phyloP scores from a whole-genome alignment of 1,139 yeast genomes.

The Taphrina pruni region DNA sequence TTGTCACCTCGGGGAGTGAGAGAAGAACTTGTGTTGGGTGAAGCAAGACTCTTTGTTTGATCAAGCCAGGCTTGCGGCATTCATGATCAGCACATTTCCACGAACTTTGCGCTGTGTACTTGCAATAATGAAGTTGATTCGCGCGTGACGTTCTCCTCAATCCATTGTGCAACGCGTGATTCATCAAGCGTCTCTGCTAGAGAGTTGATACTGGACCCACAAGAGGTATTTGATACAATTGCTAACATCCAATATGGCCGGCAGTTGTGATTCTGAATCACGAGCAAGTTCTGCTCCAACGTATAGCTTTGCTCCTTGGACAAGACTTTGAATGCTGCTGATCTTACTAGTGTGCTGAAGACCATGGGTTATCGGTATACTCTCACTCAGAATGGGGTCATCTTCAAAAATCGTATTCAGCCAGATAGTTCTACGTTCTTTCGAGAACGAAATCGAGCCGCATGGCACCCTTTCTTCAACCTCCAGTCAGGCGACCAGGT shows the following conservation, averaged over 20 bases:
- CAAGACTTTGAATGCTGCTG: neutral
- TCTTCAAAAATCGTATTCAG: conserved; percentile 10
- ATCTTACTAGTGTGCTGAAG: neutral
- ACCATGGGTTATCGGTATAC: conserved; percentile 6
- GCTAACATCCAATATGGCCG: neutral
- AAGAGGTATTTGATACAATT: neutral
- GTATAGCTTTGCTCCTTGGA: neutral
- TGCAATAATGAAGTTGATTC: neutral
- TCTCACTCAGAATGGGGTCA: neutral
- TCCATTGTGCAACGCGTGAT: neutral
- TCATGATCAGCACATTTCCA: neutral
- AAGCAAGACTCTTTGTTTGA: no score
- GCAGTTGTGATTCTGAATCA: neutral
- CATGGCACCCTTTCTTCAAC: conserved; percentile 1
- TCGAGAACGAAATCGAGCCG: conserved; percentile 10
- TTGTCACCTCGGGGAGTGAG: no score
- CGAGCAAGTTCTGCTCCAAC: neutral
- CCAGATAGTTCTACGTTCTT: neutral
- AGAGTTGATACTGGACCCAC: neutral
- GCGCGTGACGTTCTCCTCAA: neutral
- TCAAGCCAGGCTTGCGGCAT: no score
- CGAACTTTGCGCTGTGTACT: conserved; percentile 9
- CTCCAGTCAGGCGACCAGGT: neutral
- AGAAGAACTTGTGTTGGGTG: no score
- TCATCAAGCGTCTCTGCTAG: neutral